These are phyloP conservation scores for Monosporozyma siamensis DNA, from an alignment of 805 yeast species.

Conservation along the genomic window DNA sequence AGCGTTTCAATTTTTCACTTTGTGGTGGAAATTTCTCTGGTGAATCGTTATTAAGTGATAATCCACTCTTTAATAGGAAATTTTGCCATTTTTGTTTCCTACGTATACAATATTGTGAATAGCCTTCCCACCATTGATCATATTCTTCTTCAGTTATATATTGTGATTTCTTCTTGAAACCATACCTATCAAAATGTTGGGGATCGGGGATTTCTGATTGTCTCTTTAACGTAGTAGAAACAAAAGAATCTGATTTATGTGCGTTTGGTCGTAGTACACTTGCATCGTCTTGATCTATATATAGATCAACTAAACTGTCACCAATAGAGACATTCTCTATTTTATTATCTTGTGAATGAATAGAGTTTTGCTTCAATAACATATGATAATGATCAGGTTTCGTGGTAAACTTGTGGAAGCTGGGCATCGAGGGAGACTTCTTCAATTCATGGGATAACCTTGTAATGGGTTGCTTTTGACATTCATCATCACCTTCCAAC, in stretches of 20 bases:
- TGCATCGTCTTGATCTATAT: not conserved
- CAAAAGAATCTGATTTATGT: not conserved
- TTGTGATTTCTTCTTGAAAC: conserved; percentile 67
- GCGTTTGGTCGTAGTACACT: not conserved
- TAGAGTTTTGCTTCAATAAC: not conserved
- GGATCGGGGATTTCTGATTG: conserved; percentile 5
- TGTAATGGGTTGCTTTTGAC: not conserved
- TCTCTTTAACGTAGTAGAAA: conserved; percentile 6
- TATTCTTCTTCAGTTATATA: conserved; percentile 48
- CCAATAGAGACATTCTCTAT: not conserved
- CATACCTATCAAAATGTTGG: conserved; percentile 61
- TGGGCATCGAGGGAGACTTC: conserved; percentile 4
- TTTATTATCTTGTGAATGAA: not conserved
- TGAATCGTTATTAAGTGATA: conserved; percentile 37
- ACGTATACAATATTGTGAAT: conserved; percentile 49
- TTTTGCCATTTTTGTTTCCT: conserved; percentile 71
- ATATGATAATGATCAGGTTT: not conserved
- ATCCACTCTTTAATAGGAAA: conserved; percentile 58
- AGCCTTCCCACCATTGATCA: conserved; percentile 66
- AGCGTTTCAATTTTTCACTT: conserved; percentile 67
- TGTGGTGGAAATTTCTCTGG: conserved; percentile 69
- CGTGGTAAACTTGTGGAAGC: not conserved
- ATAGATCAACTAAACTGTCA: conserved; percentile 4
- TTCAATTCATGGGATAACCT: conserved; percentile 1
- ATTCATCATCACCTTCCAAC: no score